phyloP scores from a whole-genome alignment of 176 grass and related monocot genomes.

The Coix lacrymajobi region DNA sequence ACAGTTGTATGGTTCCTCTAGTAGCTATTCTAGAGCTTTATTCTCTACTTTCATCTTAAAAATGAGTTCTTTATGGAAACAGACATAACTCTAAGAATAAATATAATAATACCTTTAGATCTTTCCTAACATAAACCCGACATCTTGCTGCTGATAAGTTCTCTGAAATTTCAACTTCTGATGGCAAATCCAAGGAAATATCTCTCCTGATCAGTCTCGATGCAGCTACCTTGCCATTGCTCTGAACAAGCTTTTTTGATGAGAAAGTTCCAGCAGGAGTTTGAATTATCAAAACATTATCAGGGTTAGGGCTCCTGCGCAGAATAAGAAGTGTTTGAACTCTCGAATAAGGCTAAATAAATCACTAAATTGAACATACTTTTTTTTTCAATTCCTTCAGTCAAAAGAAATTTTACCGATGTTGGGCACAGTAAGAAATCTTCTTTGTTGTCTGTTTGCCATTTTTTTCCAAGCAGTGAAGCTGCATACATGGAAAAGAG shows the following conservation, averaged over 20 bases:
- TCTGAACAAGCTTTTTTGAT: slow-evolving; percentile 78
- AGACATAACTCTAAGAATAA: neutral
- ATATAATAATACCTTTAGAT: slow-evolving; percentile 55
- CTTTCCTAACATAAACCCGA: slow-evolving; percentile 67
- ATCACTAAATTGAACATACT: neutral
- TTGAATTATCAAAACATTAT: slow-evolving; percentile 95
- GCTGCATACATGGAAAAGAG: slow-evolving; percentile 40
- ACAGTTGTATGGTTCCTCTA: neutral
- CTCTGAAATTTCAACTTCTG: slow-evolving; percentile 33
- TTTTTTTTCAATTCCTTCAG: neutral
- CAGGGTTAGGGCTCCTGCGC: slow-evolving; percentile 79
- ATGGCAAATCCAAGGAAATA: slow-evolving; percentile 38
- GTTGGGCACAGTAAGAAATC: slow-evolving; percentile 88
- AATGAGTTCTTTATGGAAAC: neutral
- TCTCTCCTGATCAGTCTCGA: slow-evolving; percentile 93
- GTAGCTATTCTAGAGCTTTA: slow-evolving; percentile 1
- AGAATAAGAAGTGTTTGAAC: slow-evolving; percentile 24
- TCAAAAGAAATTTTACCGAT: slow-evolving; percentile 55
- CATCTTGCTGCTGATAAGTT: slow-evolving; percentile 62
- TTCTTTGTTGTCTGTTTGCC: slow-evolving; percentile 82
- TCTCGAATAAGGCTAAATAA: slow-evolving; percentile 1
- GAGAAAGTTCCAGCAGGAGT: slow-evolving; percentile 90
- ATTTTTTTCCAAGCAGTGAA: slow-evolving; percentile 83
- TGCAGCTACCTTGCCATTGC: slow-evolving; percentile 51
- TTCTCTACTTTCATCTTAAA: slow-evolving; percentile 10